Evolutionary conservation across 805 yeast genomes (phyloP), one percentile per base, ranked within the genome.

Genomic region (Millerozyma miso): DNA sequence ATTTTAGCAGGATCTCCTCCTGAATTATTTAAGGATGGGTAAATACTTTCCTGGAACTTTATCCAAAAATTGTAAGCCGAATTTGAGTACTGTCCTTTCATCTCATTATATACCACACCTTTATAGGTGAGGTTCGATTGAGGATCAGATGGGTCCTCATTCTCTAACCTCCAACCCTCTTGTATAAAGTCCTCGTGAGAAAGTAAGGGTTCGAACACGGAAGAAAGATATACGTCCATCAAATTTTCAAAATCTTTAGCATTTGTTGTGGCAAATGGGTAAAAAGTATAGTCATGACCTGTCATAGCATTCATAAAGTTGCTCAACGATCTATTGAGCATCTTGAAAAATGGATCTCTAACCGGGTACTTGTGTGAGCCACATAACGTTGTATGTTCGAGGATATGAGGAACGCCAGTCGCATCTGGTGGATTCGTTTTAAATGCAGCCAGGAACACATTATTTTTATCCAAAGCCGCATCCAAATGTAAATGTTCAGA

Each of bases 301-400:
- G 99, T 93, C 97, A 93, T 88, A 6, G 99, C 99, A 60, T 93
- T 93, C 99, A 93, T 93, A 64, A 89, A 93, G 60, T 88, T 93
- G 29, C 97, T 82, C 55, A 93, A 68, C n/a, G 97, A 88, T 49
- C 97, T 69, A 61, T 89, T 91, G 45, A 91, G 72, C 99, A 93
- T 93, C 61, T 91, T 91, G 77, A 93, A 93, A 63, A 93, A 93
- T 1, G 99, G 99, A 64, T 93, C 99, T 51, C 97, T 73, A 1
- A 93, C 97, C 2, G 97, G 97, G 61, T 80, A 93, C 57, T 84
- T 85, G 43, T 77, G 72, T 1, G 97, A 89, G 2, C 99, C 99
- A 67, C 99, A 93, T 29, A 93, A 68, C 1, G 98, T 90, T 4
- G 97, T 90, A 63, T 93, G 99, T 61, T 93, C 99, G 45, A 93